Evolutionary conservation across 202 grass and related monocot species (phyloP).

Genomic region (Dendrocalamus latiflorus): DNA sequence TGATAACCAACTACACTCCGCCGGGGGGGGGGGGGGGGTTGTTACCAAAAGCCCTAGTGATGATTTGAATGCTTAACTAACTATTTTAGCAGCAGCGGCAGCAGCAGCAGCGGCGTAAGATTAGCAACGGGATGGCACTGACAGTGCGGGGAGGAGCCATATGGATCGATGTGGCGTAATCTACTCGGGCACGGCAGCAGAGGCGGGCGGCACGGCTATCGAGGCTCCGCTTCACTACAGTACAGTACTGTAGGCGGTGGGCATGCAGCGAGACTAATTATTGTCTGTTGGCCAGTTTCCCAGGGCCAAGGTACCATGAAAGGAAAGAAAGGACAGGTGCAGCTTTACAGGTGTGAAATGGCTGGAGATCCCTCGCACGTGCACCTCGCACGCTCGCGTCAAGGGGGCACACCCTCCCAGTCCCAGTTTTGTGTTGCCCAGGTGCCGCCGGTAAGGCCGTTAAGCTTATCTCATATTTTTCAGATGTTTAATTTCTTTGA

Average conservation of each 20-base stretch:
- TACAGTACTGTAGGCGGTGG: background rate
- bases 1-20: too few relatives aligned
- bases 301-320: background rate
- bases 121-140: background rate
- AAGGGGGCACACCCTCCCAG: too few relatives aligned
- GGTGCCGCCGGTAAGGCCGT: too few relatives aligned
- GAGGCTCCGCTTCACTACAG: background rate
- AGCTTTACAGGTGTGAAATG: constrained; percentile 7
- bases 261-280: constrained; percentile 16
- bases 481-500: too few relatives aligned
- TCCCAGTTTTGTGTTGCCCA: too few relatives aligned
- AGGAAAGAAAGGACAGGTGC: background rate
- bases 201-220: background rate
- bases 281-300: background rate
- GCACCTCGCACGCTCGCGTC: background rate
- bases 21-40: too few relatives aligned
- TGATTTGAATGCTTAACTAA: background rate
- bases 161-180: background rate
- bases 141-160: background rate
- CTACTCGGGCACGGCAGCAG: background rate
- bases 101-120: too few relatives aligned
- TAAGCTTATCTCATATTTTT: too few relatives aligned
- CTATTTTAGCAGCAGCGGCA: background rate
- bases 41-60: too few relatives aligned
- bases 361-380: constrained; percentile 7